Conservation (phyloP, 345 rosid genomes). For the Pelargonium nanum region DNA sequence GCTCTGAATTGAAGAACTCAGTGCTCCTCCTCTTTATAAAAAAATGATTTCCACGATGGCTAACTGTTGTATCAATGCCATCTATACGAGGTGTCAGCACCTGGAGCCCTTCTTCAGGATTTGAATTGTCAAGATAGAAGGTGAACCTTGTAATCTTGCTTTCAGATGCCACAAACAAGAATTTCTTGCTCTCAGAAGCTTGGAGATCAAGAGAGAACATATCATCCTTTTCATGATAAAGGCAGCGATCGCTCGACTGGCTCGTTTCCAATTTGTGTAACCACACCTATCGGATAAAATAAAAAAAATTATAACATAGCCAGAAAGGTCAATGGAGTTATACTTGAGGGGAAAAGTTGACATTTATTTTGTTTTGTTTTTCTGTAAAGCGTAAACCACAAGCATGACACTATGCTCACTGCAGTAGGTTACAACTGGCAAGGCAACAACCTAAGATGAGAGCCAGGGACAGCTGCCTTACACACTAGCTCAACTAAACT, state of each 20-base stretch:
- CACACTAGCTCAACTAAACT: background rate
- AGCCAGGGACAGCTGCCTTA: background rate
- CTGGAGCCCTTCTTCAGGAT: constrained; percentile 57
- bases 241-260: constrained; percentile 58
- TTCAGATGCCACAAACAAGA: constrained; percentile 56
- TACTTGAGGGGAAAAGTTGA: background rate
- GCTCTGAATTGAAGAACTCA: constrained; percentile 71
- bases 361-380: background rate
- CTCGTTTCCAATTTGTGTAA: constrained; percentile 75
- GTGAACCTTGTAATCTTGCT: constrained; percentile 64
- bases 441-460: background rate
- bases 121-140: constrained; percentile 52
- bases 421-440: background rate
- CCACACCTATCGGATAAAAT: constrained; percentile 53
- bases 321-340: background rate
- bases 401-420: background rate
- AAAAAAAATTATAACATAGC: constrained; percentile 2
- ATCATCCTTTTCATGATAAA: constrained; percentile 87
- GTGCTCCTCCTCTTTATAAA: constrained; percentile 64
- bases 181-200: constrained; percentile 68
- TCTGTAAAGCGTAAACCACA: too few relatives aligned
- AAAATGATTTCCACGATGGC: constrained; percentile 85
- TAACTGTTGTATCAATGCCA: constrained; percentile 58
- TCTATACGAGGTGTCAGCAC: constrained; percentile 62
- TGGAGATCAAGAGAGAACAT: constrained; percentile 58